Evolutionary conservation across 1,139 yeast genomes (phyloP).

Genomic region (Yamadazyma dushanensis): DNA sequence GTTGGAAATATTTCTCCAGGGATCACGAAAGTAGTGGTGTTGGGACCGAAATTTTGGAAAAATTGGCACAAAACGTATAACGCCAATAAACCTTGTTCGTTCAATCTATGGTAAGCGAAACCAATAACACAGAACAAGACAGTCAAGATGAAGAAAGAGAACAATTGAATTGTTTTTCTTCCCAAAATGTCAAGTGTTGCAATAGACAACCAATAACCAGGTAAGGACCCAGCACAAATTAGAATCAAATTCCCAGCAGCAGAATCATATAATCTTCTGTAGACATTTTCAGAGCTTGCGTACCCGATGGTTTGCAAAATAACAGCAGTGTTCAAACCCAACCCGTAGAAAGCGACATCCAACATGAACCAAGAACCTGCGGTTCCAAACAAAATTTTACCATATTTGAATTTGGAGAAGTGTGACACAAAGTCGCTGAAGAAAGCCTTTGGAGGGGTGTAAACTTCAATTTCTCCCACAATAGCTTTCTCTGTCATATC

Average conservation of each 20-base stretch:
- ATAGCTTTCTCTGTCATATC: slow-evolving; percentile 58
- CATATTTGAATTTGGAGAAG: slow-evolving; percentile 86
- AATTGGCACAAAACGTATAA: slow-evolving; percentile 77
- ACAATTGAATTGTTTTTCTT: slow-evolving; percentile 76
- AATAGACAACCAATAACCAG: slow-evolving; percentile 85
- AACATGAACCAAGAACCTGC: slow-evolving; percentile 96
- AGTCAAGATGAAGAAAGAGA: slow-evolving; percentile 72
- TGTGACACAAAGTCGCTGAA: slow-evolving; percentile 62
- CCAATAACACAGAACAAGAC: slow-evolving; percentile 70
- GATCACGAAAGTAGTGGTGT: slow-evolving; percentile 89
- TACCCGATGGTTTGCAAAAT: slow-evolving; percentile 85
- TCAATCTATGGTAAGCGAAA: slow-evolving; percentile 70
- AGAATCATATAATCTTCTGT: slow-evolving; percentile 65
- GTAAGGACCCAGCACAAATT: slow-evolving; percentile 88
- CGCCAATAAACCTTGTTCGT: slow-evolving; percentile 64
- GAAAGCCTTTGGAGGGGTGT: slow-evolving; percentile 59
- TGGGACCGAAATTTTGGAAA: slow-evolving; percentile 92
- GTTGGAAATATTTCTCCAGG: slow-evolving; percentile 99
- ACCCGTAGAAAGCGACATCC: slow-evolving; percentile 94
- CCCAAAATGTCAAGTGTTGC: slow-evolving; percentile 78
- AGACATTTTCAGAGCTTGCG: slow-evolving; percentile 67
- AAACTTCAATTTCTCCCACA: slow-evolving; percentile 45
- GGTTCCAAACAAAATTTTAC: slow-evolving; percentile 85
- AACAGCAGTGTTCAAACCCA: slow-evolving; percentile 74
- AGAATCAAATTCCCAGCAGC: slow-evolving; percentile 88